Evolutionary conservation across 129 eudicot species (phyloP).

Genomic region (Arctium lappa): DNA sequence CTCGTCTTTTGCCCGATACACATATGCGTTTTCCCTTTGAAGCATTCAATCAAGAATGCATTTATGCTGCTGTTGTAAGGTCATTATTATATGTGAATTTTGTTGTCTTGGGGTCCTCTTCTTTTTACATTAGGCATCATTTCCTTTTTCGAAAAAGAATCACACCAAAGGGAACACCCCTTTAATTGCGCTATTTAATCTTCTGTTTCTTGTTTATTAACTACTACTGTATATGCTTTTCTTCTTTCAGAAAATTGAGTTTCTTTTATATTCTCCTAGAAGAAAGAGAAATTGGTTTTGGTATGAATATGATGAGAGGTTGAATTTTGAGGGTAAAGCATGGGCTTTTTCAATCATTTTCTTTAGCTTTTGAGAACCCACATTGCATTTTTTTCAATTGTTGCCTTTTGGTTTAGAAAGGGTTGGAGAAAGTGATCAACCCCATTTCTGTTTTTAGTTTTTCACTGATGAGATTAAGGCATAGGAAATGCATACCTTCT

Average conservation of each 20-base stretch:
- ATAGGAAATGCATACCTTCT: conserved; percentile 64
- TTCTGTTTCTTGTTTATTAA: background rate
- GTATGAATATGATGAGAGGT: conserved; percentile 62
- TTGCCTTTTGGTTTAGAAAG: conserved; percentile 15
- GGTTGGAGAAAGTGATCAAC: conserved; percentile 29
- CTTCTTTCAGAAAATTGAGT: conserved; percentile 4
- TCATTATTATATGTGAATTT: background rate
- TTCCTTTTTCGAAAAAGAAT: conserved; percentile 19
- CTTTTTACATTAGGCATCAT: conserved; percentile 30
- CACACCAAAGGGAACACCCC: conserved; percentile 39
- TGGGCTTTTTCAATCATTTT: conserved; percentile 47
- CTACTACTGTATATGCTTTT: background rate
- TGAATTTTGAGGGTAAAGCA: conserved; percentile 55
- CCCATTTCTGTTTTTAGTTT: conserved; percentile 13
- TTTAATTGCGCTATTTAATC: conserved; percentile 58
- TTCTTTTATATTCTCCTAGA: conserved; percentile 15
- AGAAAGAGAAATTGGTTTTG: background rate
- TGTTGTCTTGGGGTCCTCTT: conserved; percentile 5
- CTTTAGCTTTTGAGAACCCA: conserved; percentile 22
- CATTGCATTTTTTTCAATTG: conserved; percentile 20
- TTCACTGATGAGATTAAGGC: conserved; percentile 63
- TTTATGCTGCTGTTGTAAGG: background rate
- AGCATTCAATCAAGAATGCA: background rate
- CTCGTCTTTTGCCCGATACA: background rate
- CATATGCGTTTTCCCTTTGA: conserved; percentile 1